Conservation (phyloP, 2,329 filamentous ascomycete species). For the Diaporthe australafricana region DNA sequence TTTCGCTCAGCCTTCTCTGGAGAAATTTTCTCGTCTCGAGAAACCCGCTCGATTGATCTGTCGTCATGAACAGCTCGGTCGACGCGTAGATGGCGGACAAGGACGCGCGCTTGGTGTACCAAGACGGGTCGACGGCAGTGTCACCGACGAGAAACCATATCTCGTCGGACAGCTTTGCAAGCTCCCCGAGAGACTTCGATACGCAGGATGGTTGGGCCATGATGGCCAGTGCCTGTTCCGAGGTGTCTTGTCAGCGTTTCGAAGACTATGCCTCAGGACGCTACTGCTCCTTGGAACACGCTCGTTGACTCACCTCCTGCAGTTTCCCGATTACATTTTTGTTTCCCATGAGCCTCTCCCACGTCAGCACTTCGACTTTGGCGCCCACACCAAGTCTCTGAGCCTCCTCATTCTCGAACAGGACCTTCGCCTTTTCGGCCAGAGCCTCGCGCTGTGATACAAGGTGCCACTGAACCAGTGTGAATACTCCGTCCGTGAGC, state of each 20-base stretch:
- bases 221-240: constrained; percentile 79
- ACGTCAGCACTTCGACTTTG: constrained; percentile 77
- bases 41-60: constrained; percentile 80
- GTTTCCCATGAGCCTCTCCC: constrained; percentile 84
- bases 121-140: constrained; percentile 81
- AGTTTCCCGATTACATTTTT: constrained; percentile 77
- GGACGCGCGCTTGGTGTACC: constrained; percentile 78
- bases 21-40: constrained; percentile 84
- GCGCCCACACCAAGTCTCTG: constrained; percentile 61
- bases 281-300: no score
- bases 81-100: constrained; percentile 73
- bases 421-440: constrained; percentile 50
- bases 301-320: constrained; percentile 77
- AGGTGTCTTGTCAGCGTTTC: constrained; percentile 18
- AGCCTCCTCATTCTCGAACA: constrained; percentile 52
- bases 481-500: constrained; percentile 83
- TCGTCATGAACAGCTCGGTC: constrained; percentile 94
- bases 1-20: constrained; percentile 78
- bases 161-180: constrained; percentile 87
- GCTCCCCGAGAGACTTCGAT: constrained; percentile 79
- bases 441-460: constrained; percentile 73
- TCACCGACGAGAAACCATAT: constrained; percentile 92
- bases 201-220: constrained; percentile 89
- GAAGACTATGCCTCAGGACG: background rate
- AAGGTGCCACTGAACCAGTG: constrained; percentile 83